Conservation (phyloP, 169 alveolate species). For the Cryptosporidium canis region DNA sequence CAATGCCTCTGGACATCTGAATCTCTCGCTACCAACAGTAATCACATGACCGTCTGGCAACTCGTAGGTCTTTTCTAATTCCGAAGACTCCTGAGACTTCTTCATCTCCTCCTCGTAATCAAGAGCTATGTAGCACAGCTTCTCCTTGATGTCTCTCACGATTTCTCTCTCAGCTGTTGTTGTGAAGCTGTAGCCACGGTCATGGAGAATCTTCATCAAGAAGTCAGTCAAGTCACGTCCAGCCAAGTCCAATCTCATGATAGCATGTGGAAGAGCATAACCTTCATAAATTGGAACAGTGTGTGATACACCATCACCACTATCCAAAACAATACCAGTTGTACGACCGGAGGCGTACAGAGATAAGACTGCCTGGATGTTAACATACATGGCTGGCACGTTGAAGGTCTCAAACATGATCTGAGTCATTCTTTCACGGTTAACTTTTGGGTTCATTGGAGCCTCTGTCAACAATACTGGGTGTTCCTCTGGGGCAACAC, state of each 20-base stretch:
- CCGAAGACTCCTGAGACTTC: conserved; percentile 89
- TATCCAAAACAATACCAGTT: conserved; percentile 98
- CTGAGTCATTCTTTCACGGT: conserved; percentile 97
- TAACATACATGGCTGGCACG: conserved; percentile 97
- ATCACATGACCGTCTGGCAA: conserved; percentile 98
- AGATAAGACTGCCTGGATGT: conserved; percentile 97
- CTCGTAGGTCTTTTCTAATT: conserved; percentile 94
- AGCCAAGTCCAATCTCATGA: conserved; percentile 95
- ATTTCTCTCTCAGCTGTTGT: conserved; percentile 97
- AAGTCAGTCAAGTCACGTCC: conserved; percentile 97
- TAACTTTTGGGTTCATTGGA: conserved; percentile 95
- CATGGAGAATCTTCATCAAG: conserved; percentile 94
- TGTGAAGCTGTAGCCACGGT: conserved; percentile 95
- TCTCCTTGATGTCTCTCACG: conserved; percentile 98
- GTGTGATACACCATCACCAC: conserved; percentile 99
- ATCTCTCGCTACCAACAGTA: conserved; percentile 94
- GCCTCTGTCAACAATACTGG: conserved; percentile 97
- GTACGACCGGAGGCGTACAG: conserved; percentile 99
- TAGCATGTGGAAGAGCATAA: conserved; percentile 97
- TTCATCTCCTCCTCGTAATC: conserved; percentile 95
- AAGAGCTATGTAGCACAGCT: conserved; percentile 94
- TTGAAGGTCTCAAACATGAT: conserved; percentile 97
- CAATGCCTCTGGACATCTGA: conserved; percentile 97
- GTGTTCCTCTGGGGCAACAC: conserved; percentile 96
- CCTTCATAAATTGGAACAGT: conserved; percentile 99